Evolutionary conservation across 306 rosid species (phyloP).

Genomic region (Prinsepia uniflora): DNA sequence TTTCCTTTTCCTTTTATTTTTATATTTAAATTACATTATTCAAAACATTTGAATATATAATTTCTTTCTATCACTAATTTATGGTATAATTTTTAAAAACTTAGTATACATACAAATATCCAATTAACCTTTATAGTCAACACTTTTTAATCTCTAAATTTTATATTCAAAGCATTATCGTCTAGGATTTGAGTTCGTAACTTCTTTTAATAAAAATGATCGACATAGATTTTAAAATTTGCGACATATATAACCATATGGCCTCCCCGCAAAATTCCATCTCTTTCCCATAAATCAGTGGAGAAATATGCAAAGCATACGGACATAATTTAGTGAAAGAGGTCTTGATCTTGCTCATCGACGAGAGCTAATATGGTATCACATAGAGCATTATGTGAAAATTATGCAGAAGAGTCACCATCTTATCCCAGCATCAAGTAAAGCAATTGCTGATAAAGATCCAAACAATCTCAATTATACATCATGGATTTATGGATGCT

Average conservation of each 20-base stretch:
- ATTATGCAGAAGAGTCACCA: constrained; percentile 31
- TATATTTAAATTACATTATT: too few species aligned
- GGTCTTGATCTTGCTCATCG: background rate
- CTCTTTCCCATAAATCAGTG: background rate
- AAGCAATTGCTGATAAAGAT: constrained; percentile 32
- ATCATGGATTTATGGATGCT: constrained; percentile 16
- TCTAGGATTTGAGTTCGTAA: background rate
- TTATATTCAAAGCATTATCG: background rate
- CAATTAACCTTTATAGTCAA: too few species aligned
- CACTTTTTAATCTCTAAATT: too few species aligned
- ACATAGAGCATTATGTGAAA: background rate
- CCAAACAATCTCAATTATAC: constrained; percentile 28
- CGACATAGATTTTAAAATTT: background rate
- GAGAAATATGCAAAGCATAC: background rate
- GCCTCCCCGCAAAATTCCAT: background rate
- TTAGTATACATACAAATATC: too few species aligned
- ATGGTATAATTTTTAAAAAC: too few species aligned
- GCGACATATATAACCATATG: background rate
- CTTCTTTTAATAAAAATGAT: background rate
- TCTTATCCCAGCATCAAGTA: constrained; percentile 27
- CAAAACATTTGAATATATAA: too few species aligned
- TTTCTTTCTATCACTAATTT: too few species aligned
- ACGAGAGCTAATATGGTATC: background rate
- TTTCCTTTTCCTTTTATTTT: too few species aligned
- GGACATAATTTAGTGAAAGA: background rate